Conservation (phyloP, 2,329 filamentous ascomycete genomes). For the Penicillium sp. region DNA sequence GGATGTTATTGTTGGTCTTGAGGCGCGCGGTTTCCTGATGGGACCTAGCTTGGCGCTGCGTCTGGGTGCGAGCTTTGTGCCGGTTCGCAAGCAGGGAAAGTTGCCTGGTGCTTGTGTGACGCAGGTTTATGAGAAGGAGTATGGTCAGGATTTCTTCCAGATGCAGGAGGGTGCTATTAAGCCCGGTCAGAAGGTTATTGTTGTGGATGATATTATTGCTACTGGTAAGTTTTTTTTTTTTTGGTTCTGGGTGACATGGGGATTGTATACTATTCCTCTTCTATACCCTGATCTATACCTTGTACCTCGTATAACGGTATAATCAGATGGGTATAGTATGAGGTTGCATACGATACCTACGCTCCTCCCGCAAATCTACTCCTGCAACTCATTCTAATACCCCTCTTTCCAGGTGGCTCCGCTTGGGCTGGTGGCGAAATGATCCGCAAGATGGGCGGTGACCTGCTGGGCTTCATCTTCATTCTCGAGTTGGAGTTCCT, state of each 20-base stretch:
- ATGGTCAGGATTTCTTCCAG: conserved; percentile 93
- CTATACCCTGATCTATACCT: background rate
- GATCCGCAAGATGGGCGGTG: conserved; percentile 82
- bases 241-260: background rate
- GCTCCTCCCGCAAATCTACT: background rate
- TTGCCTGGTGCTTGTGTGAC: conserved; percentile 87
- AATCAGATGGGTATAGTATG: background rate
- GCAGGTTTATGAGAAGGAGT: conserved; percentile 91
- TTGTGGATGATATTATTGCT: conserved; percentile 98
- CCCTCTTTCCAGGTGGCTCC: conserved; percentile 72
- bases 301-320: background rate
- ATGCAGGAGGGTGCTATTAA: conserved; percentile 88
- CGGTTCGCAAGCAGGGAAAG: conserved; percentile 94
- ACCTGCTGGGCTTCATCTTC: conserved; percentile 89
- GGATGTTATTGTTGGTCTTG: conserved; percentile 91
- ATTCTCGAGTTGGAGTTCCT: conserved; percentile 95
- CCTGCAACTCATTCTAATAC: background rate
- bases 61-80: conserved; percentile 84
- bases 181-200: conserved; percentile 83
- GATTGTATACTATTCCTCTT: conserved; percentile 7
- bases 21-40: conserved; percentile 94
- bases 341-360: background rate
- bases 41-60: conserved; percentile 85
- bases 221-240: conserved; percentile 70
- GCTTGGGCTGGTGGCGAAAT: conserved; percentile 86